phyloP scores from a whole-genome alignment of 1,284 basidiomycete species.

The Trichosporon ovoides region DNA sequence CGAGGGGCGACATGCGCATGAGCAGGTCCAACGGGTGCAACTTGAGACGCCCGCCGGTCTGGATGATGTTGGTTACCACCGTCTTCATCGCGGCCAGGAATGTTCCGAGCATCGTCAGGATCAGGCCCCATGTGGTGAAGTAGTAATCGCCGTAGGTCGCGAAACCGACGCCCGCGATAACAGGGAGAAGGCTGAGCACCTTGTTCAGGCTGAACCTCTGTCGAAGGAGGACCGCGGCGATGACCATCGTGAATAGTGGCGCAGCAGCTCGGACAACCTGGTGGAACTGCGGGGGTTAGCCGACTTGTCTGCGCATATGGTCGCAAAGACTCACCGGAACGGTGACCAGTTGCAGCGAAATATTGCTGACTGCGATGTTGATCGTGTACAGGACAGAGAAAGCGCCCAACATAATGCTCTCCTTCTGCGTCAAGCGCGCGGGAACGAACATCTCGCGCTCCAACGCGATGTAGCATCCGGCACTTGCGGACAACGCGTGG shows the following conservation, averaged over 20 bases:
- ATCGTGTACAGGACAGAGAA: conserved; percentile 85
- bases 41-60: conserved; percentile 49
- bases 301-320: neutral
- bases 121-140: conserved; percentile 71
- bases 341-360: conserved; percentile 78
- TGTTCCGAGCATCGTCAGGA: conserved; percentile 80
- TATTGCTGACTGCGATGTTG: conserved; percentile 88
- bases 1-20: conserved; percentile 75
- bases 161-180: conserved; percentile 83
- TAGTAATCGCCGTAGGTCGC: conserved; percentile 93
- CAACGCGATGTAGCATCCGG: conserved; percentile 69
- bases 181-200: conserved; percentile 71
- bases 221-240: conserved; percentile 57
- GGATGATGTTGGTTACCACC: conserved; percentile 77
- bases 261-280: conserved; percentile 90
- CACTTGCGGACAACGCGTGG: conserved; percentile 72
- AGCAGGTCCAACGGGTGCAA: conserved; percentile 78
- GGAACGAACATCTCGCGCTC: conserved; percentile 60
- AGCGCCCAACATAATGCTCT: conserved; percentile 62
- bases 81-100: conserved; percentile 86
- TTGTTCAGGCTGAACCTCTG: conserved; percentile 53
- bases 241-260: conserved; percentile 78
- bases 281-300: conserved; percentile 63
- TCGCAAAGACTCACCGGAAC: conserved; percentile 63
- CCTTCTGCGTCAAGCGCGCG: conserved; percentile 55